phyloP scores from a whole-genome alignment of 2,329 filamentous ascomycete species.

The Fusarium aywerte region DNA sequence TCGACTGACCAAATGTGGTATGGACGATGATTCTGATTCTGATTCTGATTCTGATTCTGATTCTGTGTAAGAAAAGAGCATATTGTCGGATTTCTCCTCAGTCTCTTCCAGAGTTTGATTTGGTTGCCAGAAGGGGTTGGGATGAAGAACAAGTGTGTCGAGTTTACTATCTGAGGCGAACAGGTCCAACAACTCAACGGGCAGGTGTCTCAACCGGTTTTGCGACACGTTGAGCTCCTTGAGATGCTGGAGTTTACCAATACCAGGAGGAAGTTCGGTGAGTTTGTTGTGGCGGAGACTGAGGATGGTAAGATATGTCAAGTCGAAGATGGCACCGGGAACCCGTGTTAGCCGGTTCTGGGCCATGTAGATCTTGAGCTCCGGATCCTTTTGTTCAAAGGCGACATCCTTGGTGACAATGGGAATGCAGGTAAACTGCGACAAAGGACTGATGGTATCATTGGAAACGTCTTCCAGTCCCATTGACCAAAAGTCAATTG shows the following conservation, averaged over 20 bases:
- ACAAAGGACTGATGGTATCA: conserved; percentile 66
- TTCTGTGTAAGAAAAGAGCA: conserved; percentile 23
- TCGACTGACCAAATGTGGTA: conserved; percentile 41
- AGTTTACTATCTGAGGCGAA: conserved; percentile 59
- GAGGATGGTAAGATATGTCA: conserved; percentile 71
- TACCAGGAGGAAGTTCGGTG: conserved; percentile 67
- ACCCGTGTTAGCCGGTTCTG: conserved; percentile 67
- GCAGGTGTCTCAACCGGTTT: conserved; percentile 70
- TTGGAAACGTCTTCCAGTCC: conserved; percentile 65
- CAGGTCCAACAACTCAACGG: conserved; percentile 70
- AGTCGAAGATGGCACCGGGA: conserved; percentile 69
- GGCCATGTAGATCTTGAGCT: conserved; percentile 70
- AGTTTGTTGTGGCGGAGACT: conserved; percentile 74
- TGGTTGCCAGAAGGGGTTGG: conserved; percentile 70
- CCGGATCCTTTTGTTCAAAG: conserved; percentile 68
- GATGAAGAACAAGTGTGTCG: conserved; percentile 65
- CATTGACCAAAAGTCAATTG: conserved; percentile 70
- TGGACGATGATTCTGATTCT: not conserved
- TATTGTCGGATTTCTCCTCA: conserved; percentile 9
- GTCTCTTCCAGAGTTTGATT: conserved; percentile 25
- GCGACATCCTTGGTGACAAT: conserved; percentile 65
- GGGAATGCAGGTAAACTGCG: conserved; percentile 65
- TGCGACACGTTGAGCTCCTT: conserved; percentile 72
- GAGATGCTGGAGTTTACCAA: conserved; percentile 68
- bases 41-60: not conserved